These are phyloP conservation scores for Raphanus hybrid DNA, from an alignment of 441 rosid genomes.

Conservation along the genomic window DNA sequence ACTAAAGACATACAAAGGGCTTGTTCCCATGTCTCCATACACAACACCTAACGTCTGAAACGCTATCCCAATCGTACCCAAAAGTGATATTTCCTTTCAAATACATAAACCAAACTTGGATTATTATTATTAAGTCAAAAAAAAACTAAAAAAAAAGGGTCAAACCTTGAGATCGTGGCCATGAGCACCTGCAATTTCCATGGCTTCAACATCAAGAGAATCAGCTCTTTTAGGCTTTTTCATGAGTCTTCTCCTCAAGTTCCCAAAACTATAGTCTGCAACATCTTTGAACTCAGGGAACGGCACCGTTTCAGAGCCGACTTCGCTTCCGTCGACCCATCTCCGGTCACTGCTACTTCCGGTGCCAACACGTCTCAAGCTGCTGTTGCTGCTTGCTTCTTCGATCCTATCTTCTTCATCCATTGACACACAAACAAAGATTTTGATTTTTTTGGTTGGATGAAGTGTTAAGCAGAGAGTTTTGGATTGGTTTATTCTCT, in stretches of 20 bases:
- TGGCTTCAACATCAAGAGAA: constrained; percentile 96
- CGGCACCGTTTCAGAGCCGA: constrained; percentile 69
- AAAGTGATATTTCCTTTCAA: constrained; percentile 66
- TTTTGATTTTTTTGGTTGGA: constrained; percentile 27
- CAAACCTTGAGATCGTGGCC: constrained; percentile 62
- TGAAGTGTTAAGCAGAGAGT: constrained; percentile 12
- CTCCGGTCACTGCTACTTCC: constrained; percentile 62
- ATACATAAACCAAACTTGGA: background rate
- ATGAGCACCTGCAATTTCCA: constrained; percentile 79
- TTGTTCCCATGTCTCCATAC: constrained; percentile 97
- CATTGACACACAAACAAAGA: constrained; percentile 45
- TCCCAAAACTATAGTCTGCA: constrained; percentile 54
- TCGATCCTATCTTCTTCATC: constrained; percentile 74
- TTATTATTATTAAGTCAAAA: constrained; percentile 4
- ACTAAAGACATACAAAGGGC: constrained; percentile 88
- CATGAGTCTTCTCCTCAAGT: constrained; percentile 75
- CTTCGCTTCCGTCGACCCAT: constrained; percentile 96
- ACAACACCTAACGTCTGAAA: constrained; percentile 98
- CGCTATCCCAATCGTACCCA: constrained; percentile 75
- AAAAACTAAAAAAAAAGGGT: background rate
- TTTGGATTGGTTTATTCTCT: constrained; percentile 16
- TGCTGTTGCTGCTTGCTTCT: constrained; percentile 59
- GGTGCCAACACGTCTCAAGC: constrained; percentile 47
- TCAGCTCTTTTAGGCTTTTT: constrained; percentile 78
- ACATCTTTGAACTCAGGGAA: constrained; percentile 51